Percentiles rank a stretch among this genome's conserved stretches.
Evolutionary conservation across 495 filamentous ascomycete genomes (phyloP).

Genomic region (Hypomontagnella submonticulosa): DNA sequence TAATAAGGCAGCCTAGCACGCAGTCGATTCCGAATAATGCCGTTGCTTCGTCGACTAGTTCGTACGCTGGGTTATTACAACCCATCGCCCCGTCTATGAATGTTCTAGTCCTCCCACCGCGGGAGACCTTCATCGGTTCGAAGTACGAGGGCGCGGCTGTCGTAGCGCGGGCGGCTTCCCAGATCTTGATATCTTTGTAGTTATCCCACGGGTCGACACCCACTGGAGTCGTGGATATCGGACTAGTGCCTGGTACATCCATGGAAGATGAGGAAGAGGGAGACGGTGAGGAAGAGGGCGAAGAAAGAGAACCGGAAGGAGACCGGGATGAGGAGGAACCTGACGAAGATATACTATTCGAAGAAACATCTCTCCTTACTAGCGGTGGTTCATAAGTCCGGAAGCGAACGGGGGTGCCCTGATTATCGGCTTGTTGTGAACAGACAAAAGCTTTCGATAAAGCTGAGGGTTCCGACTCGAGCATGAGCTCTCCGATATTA

Average conservation of each 20-base stretch:
- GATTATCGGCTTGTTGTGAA: conserved; percentile 2
- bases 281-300: background rate
- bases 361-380: background rate
- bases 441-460: conserved; percentile 6
- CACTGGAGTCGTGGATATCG: background rate
- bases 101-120: conserved; percentile 1
- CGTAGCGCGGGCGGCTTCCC: conserved; percentile 48
- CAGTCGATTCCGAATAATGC: conserved; percentile 19
- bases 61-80: conserved; percentile 42
- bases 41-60: conserved; percentile 35
- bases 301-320: too few relatives aligned
- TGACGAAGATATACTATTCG: background rate
- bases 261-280: background rate
- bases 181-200: conserved; percentile 33
- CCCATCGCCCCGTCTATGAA: conserved; percentile 48
- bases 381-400: conserved; percentile 4
- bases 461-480: conserved; percentile 3
- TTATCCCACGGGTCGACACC: conserved; percentile 7
- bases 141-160: conserved; percentile 48
- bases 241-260: too few relatives aligned
- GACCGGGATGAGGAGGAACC: background rate
- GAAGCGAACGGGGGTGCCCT: conserved; percentile 5
- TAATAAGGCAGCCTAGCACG: conserved; percentile 11
- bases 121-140: conserved; percentile 29
- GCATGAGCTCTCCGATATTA: conserved; percentile 8